A percentile compares a stretch with the other conserved stretches of the same genome.
Conservation (phyloP, 2,329 filamentous ascomycete genomes). For the Periconia sp. region DNA sequence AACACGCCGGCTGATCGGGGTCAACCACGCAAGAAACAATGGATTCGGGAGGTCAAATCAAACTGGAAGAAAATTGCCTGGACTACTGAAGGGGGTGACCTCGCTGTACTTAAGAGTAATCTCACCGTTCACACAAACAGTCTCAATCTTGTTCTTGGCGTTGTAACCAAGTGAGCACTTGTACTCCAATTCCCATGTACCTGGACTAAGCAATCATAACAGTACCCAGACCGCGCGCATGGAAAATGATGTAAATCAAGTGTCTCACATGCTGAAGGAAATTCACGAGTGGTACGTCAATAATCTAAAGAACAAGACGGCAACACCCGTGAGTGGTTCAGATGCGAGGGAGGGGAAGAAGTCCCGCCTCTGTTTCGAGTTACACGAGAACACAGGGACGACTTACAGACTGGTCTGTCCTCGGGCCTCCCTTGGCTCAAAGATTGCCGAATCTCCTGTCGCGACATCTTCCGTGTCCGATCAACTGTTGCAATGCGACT, state of each 20-base stretch:
- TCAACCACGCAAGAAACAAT: background rate
- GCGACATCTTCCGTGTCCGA: too few species aligned
- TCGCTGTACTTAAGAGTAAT: conserved; percentile 2
- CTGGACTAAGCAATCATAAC: background rate
- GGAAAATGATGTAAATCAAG: background rate
- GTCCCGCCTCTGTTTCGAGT: too few species aligned
- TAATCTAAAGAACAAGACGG: conserved; percentile 2
- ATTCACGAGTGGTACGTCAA: conserved; percentile 10
- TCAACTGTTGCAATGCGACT: too few species aligned
- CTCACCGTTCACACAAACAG: conserved; percentile 7
- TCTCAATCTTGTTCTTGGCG: conserved; percentile 5
- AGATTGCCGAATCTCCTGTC: too few species aligned
- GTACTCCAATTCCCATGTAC: background rate
- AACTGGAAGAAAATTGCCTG: conserved; percentile 10
- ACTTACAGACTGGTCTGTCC: too few species aligned
- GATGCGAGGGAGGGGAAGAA: too few species aligned
- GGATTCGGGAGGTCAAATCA: conserved; percentile 3
- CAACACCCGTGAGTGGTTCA: too few species aligned
- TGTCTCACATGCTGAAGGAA: conserved; percentile 7
- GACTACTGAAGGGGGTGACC: conserved; percentile 8
- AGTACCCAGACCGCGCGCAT: background rate
- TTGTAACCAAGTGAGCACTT: conserved; percentile 4
- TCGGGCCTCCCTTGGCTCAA: too few species aligned
- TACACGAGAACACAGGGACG: too few species aligned
- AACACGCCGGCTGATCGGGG: background rate